Conservation (phyloP, 78 protist genomes). For the Anaeramoeba flamelloides region DNA sequence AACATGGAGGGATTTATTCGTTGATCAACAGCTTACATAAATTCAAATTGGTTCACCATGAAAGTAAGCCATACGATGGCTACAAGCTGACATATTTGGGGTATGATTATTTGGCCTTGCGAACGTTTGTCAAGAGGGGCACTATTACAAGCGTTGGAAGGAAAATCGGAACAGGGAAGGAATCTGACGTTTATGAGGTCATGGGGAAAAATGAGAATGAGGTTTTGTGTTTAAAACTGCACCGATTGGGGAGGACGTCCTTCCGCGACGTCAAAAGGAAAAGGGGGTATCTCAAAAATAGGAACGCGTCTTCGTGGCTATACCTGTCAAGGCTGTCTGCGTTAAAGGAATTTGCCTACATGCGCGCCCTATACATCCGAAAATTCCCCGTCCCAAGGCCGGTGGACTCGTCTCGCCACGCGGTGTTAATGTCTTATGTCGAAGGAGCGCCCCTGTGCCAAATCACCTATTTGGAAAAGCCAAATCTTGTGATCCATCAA, state of each 20-base stretch:
- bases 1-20: constrained; percentile 41
- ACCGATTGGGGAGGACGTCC: constrained; percentile 83
- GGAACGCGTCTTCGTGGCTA: constrained; percentile 67
- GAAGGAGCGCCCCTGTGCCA: constrained; percentile 65
- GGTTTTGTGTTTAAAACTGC: not conserved
- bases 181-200: constrained; percentile 45
- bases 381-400: constrained; percentile 91
- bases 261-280: constrained; percentile 74
- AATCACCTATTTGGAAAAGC: constrained; percentile 35
- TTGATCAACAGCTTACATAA: constrained; percentile 35
- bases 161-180: constrained; percentile 95
- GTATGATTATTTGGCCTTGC: constrained; percentile 83
- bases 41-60: constrained; percentile 61
- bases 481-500: constrained; percentile 31
- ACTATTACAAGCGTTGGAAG: constrained; percentile 50
- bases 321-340: constrained; percentile 85
- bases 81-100: constrained; percentile 77
- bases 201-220: not conserved
- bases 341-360: constrained; percentile 81
- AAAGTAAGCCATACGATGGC: constrained; percentile 58
- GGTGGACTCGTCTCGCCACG: constrained; percentile 74
- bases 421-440: constrained; percentile 66
- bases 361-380: constrained; percentile 68
- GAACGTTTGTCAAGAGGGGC: constrained; percentile 55
- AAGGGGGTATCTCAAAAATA: constrained; percentile 68